Evolutionary conservation across 306 rosid species (phyloP), one percentile per base, ranked within the genome.

Genomic region (Potentilla sterilis): DNA sequence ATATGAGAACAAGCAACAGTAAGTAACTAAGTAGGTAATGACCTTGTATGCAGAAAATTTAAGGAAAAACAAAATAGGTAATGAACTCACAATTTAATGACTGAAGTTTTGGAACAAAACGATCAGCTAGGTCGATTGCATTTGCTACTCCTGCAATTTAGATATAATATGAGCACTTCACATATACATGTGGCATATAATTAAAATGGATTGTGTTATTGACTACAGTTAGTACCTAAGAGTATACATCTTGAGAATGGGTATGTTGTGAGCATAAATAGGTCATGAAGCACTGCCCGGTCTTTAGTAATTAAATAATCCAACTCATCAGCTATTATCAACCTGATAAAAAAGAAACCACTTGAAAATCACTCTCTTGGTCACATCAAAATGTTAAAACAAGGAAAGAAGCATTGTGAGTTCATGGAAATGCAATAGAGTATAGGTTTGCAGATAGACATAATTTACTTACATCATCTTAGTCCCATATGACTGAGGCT

Each of bases 101-200:
- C 82, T 88, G 86, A 55, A 95, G 96, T 79, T 87, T 87, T 19
- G 99, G 99, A 78, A 95, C 93, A 79, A 92, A 95, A 55, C 97
- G 97, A 79, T 89, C 99, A 28, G 99, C 93, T 37, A 95, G 86
- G 74, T 95, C 97, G 24, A 95, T 95, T 63, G 99, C 97, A 88
- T 95, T 95, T 10, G 99, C 96, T 65, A 92, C 86, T 69, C 97
- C 99, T 95, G 87, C 55, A 80, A 78, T 71, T 9, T 32, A 77
- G 28, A 12, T 18, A 69, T 14, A 52, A 52, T 10, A 68, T 40
- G 18, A 75, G 63, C 42, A 5, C 35, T 38, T 40, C 49, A 59
- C 16, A 38, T 12, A 34, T 0, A 2, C 63, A 40, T 52, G 34
- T 16, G 54, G 58, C 19, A 11, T 32, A 58, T 6, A 67, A 14